These are phyloP conservation scores for Diddensiella caesifluorescens DNA, from an alignment of 805 yeast genomes.

Conservation along the genomic window DNA sequence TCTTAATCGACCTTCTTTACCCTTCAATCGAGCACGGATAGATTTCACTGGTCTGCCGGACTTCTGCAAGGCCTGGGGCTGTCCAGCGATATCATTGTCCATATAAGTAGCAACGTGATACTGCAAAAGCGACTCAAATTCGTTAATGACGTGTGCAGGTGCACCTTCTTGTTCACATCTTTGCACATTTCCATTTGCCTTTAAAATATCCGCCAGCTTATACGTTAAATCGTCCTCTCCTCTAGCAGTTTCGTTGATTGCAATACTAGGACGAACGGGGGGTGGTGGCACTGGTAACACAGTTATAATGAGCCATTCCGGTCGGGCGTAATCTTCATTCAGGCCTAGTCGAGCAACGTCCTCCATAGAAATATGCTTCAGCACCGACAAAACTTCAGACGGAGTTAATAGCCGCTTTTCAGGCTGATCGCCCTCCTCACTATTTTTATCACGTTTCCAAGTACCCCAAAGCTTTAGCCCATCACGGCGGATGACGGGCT, in stretches of 20 bases:
- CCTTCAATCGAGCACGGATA: slow-evolving; percentile 98
- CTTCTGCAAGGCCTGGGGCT: slow-evolving; percentile 97
- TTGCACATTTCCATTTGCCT: slow-evolving; percentile 96
- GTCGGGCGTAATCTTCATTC: slow-evolving; percentile 94
- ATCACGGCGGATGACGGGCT: slow-evolving; percentile 92
- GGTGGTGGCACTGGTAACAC: slow-evolving; percentile 99
- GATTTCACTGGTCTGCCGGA: slow-evolving; percentile 98
- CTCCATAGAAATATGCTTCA: slow-evolving; percentile 81
- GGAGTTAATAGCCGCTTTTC: slow-evolving; percentile 87
- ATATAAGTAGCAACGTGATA: slow-evolving; percentile 98
- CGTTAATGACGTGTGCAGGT: slow-evolving; percentile 96
- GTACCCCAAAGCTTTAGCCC: slow-evolving; percentile 96
- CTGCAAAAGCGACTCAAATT: slow-evolving; percentile 90
- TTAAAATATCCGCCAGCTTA: slow-evolving; percentile 91
- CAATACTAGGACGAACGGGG: slow-evolving; percentile 97
- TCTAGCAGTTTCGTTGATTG: slow-evolving; percentile 95
- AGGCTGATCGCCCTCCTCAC: slow-evolving; percentile 83
- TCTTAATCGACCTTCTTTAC: slow-evolving; percentile 98
- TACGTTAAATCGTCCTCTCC: slow-evolving; percentile 99
- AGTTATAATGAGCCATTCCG: slow-evolving; percentile 96
- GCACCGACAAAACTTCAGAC: slow-evolving; percentile 82
- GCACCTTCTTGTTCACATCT: slow-evolving; percentile 97
- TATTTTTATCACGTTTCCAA: slow-evolving; percentile 86
- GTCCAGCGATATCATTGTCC: slow-evolving; percentile 99
- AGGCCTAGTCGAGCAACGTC: slow-evolving; percentile 83